phyloP scores from a whole-genome alignment of 1,284 basidiomycete species.

The Austroboletus niveus region DNA sequence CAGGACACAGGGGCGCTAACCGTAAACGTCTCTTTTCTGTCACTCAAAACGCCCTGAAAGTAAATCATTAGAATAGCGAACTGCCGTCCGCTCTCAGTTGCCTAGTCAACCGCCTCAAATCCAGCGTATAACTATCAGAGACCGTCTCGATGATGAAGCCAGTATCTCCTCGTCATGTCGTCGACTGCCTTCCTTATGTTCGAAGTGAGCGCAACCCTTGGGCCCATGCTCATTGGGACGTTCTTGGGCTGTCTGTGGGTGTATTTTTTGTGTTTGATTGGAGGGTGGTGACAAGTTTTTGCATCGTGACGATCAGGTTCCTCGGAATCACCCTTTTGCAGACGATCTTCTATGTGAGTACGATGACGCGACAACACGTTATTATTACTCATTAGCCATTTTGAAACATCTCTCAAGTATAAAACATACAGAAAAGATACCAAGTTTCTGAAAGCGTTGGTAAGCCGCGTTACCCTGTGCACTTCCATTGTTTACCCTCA shows the following conservation, averaged over 20 bases:
- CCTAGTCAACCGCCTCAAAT: too few species aligned
- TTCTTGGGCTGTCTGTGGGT: background rate
- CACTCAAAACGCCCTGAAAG: too few species aligned
- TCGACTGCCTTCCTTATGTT: background rate
- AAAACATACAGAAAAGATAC: background rate
- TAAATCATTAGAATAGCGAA: too few species aligned
- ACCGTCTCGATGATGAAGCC: too few species aligned
- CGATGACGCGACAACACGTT: background rate
- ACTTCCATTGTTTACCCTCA: background rate
- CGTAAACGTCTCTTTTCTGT: too few species aligned
- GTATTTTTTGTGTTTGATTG: background rate
- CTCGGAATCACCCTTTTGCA: conserved; percentile 1
- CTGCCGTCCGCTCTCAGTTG: too few species aligned
- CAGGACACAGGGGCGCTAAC: too few species aligned
- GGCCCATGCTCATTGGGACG: background rate
- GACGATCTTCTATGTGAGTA: background rate
- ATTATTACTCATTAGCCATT: background rate
- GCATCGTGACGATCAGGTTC: background rate
- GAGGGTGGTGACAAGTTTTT: background rate
- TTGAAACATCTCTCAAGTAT: background rate
- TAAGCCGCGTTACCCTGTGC: background rate
- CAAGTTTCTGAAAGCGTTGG: background rate
- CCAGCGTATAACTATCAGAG: too few species aligned
- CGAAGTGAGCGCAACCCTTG: background rate
- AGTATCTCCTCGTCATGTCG: too few species aligned